Evolutionary conservation across 129 eudicot genomes (phyloP), one percentile per base, ranked within the genome.

Genomic region (Rutidosis leptorrhynchoides): DNA sequence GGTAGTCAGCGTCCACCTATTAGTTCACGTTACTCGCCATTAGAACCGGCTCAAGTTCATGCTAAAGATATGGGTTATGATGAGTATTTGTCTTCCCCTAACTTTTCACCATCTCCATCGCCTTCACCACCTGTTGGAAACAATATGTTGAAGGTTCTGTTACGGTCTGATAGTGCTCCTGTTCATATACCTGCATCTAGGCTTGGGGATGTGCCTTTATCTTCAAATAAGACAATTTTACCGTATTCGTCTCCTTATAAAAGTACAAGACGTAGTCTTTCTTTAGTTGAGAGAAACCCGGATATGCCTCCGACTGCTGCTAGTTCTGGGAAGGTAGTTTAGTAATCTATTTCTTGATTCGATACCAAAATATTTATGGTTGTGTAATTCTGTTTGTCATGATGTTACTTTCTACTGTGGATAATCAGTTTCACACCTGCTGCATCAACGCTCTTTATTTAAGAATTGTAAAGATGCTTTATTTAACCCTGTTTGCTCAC

Each of bases 131-230:
- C 98, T 37, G 70, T 84, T 4, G 71, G 77, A 54, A 68, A 74
- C 62, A 74, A 73, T 64, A 70, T 79, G 67, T 58, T 79, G 32
- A 88, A 78, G 58, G 82, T 17, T 69, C 83, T 85, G 62, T 62
- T 78, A 49, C 82, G 89, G 37, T 78, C 82, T 59, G 98, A 88
- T 72, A 85, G 95, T 80, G 95, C 87, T 48, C 98, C 98, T 21
- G 81, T 83, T 48, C 78, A 84, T 54, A 80, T 83, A 51, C 95
- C 96, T 56, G 68, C 62, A 28, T 76, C 79, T 71, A 85, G 73
- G 72, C 82, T 78, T 75, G 78, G 73, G n/a, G 79, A 75, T 29
- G 59, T 42, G 14, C 84, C 84, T 68, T 64, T 77, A 65, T 54
- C 75, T 62, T 70, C 70, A 62, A 75, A 68, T 56, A 82, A 78